A percentile compares a stretch with the other conserved stretches of the same genome.
phyloP scores from a whole-genome alignment of 768 basidiomycete genomes.

The Tulasnella sp. region DNA sequence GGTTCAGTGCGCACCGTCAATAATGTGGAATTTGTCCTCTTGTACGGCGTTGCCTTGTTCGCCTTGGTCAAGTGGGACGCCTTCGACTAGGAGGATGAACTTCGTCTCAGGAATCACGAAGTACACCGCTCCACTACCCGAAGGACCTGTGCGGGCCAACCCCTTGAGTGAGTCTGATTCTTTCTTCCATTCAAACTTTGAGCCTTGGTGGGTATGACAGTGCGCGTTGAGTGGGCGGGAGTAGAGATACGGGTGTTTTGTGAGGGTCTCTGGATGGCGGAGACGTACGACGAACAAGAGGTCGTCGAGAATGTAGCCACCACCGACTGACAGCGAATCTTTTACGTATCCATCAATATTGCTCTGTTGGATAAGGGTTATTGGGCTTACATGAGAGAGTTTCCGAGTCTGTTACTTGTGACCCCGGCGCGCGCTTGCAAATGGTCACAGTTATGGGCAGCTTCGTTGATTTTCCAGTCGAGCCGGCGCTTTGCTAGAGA shows the following conservation, averaged over 20 bases:
- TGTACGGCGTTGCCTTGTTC: neutral
- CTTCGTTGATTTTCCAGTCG: neutral
- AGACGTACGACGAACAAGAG: neutral
- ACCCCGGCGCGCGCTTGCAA: neutral
- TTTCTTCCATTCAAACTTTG: neutral
- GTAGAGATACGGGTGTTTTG: neutral
- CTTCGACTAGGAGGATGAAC: neutral
- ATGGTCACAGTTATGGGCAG: neutral
- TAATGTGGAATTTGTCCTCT: neutral
- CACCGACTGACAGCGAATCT: neutral
- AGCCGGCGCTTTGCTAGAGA: neutral
- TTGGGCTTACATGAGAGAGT: neutral
- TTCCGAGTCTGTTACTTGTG: neutral
- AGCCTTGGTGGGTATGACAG: neutral
- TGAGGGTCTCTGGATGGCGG: neutral
- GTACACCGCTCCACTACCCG: neutral
- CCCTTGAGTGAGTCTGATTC: neutral
- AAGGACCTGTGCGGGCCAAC: neutral
- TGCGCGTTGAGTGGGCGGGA: neutral
- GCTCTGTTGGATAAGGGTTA: no score
- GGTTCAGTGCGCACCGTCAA: neutral
- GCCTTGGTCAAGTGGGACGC: neutral
- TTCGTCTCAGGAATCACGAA: neutral
- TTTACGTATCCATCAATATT: neutral
- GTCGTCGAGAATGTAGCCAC: neutral